Percentiles rank a stretch among this genome's conserved stretches.
Conservation (phyloP, 148 eudicot genomes). For the Rhododendron molle region DNA sequence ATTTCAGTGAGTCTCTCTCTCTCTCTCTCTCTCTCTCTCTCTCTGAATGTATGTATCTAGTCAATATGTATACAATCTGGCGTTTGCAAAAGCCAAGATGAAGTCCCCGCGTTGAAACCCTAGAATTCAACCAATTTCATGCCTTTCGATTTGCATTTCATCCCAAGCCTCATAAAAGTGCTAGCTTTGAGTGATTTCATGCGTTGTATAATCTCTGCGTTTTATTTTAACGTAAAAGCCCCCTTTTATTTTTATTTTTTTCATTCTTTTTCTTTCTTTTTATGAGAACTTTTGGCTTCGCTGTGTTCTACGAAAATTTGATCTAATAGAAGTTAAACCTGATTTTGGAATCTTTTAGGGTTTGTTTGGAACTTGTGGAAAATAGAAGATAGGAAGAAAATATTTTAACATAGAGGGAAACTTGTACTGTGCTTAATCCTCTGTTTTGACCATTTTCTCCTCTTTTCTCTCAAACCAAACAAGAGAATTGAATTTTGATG, state of each 20-base stretch:
- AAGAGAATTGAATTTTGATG: not conserved
- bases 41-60: not conserved
- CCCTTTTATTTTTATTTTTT: too few species aligned
- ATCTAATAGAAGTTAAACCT: not conserved
- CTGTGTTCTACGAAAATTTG: not conserved
- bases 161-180: not conserved
- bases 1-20: constrained; percentile 4
- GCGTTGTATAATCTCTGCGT: not conserved
- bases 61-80: not conserved
- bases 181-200: not conserved
- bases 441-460: not conserved
- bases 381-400: not conserved
- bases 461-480: not conserved
- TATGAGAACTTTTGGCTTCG: too few species aligned
- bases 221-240: too few species aligned
- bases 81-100: too few species aligned
- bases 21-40: not conserved
- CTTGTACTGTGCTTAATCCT: not conserved
- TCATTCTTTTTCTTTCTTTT: too few species aligned
- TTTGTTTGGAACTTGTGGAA: not conserved
- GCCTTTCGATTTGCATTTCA: not conserved
- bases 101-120: constrained; percentile 2
- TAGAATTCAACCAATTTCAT: not conserved
- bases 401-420: not conserved
- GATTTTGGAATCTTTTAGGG: not conserved